These are phyloP conservation scores for Fusarium sp. DNA, from an alignment of 2,329 filamentous ascomycete genomes.

Conservation along the genomic window DNA sequence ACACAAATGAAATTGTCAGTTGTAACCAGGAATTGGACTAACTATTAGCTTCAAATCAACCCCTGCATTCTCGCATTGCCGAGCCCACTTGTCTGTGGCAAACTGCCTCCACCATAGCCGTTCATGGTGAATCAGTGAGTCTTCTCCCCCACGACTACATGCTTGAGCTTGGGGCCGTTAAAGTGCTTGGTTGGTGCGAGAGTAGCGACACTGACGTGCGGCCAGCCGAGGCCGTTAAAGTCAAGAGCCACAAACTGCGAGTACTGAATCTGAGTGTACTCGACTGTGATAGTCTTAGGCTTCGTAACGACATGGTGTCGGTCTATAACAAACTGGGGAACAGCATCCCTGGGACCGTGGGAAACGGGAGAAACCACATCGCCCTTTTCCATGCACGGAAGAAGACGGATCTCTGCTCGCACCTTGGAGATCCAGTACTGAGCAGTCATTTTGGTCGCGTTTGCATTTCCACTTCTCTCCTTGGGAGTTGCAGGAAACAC, in stretches of 20 bases:
- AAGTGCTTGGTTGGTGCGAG: conserved; percentile 22
- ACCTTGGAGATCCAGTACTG: conserved; percentile 39
- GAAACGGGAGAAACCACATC: conserved; percentile 15
- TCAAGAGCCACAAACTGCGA: conserved; percentile 43
- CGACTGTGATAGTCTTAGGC: conserved; percentile 24
- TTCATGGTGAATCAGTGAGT: neutral
- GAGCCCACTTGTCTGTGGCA: neutral
- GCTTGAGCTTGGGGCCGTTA: neutral
- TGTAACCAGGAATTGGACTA: neutral
- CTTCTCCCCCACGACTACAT: neutral
- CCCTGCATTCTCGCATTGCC: neutral
- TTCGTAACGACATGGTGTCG: conserved; percentile 4
- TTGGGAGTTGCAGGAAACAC: conserved; percentile 47
- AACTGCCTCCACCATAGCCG: neutral
- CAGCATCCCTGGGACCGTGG: conserved; percentile 11
- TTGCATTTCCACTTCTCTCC: conserved; percentile 32
- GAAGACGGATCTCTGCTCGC: conserved; percentile 31
- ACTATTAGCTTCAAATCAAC: too few relatives aligned
- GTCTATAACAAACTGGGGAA: conserved; percentile 31
- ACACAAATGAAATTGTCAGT: neutral
- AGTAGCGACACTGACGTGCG: conserved; percentile 35
- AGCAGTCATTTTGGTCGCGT: conserved; percentile 17
- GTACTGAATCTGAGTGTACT: conserved; percentile 51
- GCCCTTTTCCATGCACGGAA: neutral
- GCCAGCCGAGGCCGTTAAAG: conserved; percentile 23